Evolutionary conservation across 306 rosid species (phyloP).

Genomic region (Cucumis melo): DNA sequence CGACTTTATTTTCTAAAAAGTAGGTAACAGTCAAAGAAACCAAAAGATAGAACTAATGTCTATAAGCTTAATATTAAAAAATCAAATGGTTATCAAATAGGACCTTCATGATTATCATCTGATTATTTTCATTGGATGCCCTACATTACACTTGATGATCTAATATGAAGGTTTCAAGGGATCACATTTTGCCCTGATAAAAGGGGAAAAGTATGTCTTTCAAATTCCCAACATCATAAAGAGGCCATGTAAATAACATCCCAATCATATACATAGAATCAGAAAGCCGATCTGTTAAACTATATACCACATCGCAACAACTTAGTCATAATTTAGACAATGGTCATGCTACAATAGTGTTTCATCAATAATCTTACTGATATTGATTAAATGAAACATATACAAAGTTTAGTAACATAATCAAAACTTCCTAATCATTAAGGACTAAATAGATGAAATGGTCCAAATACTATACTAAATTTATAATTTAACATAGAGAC

Average conservation of each 20-base stretch:
- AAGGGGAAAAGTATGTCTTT: neutral
- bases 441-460: neutral
- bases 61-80: too few relatives aligned
- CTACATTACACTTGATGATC: neutral
- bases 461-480: neutral
- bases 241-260: neutral
- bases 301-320: neutral
- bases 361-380: neutral
- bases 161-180: neutral
- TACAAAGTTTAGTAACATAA: neutral
- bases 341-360: neutral
- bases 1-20: too few relatives aligned
- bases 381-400: neutral
- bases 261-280: neutral
- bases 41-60: too few relatives aligned
- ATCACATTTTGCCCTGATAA: neutral
- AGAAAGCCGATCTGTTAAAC: neutral
- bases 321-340: neutral
- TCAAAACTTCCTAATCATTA: neutral
- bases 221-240: neutral
- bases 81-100: too few relatives aligned
- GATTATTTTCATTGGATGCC: neutral
- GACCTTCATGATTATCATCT: neutral
- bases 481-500: neutral
- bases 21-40: too few relatives aligned